A percentile compares a stretch with the other conserved stretches of the same genome.
Evolutionary conservation across 345 rosid species (phyloP).

Genomic region (Aquilaria malaccensis): DNA sequence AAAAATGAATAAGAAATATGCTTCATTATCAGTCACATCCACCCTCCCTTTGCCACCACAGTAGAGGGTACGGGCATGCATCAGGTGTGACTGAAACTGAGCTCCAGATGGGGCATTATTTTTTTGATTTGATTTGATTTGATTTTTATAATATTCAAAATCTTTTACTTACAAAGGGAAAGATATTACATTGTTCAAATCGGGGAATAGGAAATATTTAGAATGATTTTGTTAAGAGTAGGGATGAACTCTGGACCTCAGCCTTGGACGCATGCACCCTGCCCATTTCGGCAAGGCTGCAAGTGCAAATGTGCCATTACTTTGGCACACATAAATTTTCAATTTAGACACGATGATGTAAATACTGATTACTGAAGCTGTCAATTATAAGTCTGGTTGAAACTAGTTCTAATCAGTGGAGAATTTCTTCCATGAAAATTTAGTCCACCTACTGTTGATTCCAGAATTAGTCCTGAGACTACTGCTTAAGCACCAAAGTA

Average conservation of each 20-base stretch:
- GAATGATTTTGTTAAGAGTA: no score
- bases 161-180: no score
- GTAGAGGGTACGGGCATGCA: neutral
- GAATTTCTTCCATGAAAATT: constrained; percentile 16
- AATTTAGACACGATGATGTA: constrained; percentile 1
- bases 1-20: no score
- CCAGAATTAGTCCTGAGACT: constrained; percentile 19
- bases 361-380: neutral
- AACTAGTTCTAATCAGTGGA: constrained; percentile 18
- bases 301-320: neutral
- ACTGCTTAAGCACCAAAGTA: constrained; percentile 27
- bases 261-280: no score
- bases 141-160: no score
- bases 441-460: constrained; percentile 16
- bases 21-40: no score
- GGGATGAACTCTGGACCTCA: no score
- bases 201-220: no score
- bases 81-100: constrained; percentile 9
- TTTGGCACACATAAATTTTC: constrained; percentile 1
- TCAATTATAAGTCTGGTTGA: constrained; percentile 9
- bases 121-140: no score
- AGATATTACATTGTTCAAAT: no score
- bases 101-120: constrained; percentile 2
- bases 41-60: constrained; percentile 5
- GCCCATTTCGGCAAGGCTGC: no score